Conservation (phyloP, 495 filamentous ascomycete species). For the Penicillium egyptiacum region DNA sequence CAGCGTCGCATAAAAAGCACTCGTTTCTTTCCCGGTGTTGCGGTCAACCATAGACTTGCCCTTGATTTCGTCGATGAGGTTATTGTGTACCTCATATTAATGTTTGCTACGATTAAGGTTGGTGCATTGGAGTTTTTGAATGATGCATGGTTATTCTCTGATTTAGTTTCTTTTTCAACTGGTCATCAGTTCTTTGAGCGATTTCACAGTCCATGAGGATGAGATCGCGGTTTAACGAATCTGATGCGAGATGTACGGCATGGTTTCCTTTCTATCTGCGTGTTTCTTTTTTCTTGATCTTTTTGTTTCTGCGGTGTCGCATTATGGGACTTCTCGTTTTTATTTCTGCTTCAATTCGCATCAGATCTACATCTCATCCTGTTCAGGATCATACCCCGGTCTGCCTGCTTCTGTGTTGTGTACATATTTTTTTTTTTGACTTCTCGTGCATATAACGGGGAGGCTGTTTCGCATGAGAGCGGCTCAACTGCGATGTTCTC, state of each 20-base stretch:
- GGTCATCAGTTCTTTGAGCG: conserved; percentile 26
- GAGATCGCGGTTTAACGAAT: conserved; percentile 31
- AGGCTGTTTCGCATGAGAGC: background rate
- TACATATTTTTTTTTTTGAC: conserved; percentile 28
- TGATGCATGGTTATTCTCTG: conserved; percentile 1
- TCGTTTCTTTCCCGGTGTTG: conserved; percentile 3
- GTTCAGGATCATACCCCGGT: conserved; percentile 22
- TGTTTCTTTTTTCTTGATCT: conserved; percentile 13
- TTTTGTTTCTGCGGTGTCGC: conserved; percentile 1
- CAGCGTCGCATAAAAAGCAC: conserved; percentile 47
- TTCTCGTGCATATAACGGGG: conserved; percentile 25
- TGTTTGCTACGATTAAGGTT: conserved; percentile 23
- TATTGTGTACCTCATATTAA: conserved; percentile 22
- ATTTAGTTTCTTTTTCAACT: conserved; percentile 11
- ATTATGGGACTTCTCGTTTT: conserved; percentile 9
- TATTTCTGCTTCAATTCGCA: conserved; percentile 1
- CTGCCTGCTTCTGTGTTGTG: conserved; percentile 22
- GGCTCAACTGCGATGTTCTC: conserved; percentile 1
- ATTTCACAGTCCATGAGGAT: conserved; percentile 21
- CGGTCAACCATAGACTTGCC: conserved; percentile 27
- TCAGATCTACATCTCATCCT: conserved; percentile 14
- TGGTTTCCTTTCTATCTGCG: conserved; percentile 27
- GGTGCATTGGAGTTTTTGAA: conserved; percentile 35
- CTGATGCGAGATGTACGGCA: conserved; percentile 33
- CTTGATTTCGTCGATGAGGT: conserved; percentile 11